Percentiles rank a stretch among this genome's conserved stretches.
Conservation (phyloP, 331 rosid genomes). For the Rhamnella rubrinervis region DNA sequence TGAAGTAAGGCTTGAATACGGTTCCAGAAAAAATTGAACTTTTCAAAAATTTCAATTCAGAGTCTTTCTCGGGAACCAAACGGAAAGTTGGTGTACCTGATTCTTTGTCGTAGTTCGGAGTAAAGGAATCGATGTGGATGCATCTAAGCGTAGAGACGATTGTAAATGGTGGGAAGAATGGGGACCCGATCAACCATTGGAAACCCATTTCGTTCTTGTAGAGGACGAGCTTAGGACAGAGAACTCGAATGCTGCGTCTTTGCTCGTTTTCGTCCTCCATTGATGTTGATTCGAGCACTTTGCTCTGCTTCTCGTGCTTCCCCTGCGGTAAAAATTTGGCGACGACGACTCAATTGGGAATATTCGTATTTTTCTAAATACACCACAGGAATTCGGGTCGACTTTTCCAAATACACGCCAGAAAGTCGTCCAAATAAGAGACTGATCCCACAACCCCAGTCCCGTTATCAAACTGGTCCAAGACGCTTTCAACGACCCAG, state of each 20-base stretch:
- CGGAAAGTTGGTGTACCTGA: slow-evolving; percentile 44
- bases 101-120: slow-evolving; percentile 58
- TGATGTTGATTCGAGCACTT: neutral
- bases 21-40: neutral
- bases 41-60: neutral
- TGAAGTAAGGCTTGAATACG: neutral
- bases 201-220: slow-evolving; percentile 39
- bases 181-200: slow-evolving; percentile 89
- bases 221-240: slow-evolving; percentile 49
- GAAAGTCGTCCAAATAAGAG: too few species aligned
- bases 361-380: too few species aligned
- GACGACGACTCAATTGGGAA: too few species aligned
- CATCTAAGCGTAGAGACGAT: slow-evolving; percentile 67
- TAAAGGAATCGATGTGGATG: slow-evolving; percentile 47
- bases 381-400: too few species aligned
- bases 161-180: slow-evolving; percentile 76
- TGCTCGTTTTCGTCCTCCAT: slow-evolving; percentile 43
- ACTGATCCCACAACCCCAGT: too few species aligned
- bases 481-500: too few species aligned
- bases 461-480: too few species aligned
- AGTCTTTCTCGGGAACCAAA: neutral
- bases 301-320: too few species aligned
- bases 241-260: slow-evolving; percentile 40
- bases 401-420: too few species aligned
- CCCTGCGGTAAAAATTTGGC: too few species aligned